Conservation (phyloP, 331 rosid species). For the Arachis monticola region DNA sequence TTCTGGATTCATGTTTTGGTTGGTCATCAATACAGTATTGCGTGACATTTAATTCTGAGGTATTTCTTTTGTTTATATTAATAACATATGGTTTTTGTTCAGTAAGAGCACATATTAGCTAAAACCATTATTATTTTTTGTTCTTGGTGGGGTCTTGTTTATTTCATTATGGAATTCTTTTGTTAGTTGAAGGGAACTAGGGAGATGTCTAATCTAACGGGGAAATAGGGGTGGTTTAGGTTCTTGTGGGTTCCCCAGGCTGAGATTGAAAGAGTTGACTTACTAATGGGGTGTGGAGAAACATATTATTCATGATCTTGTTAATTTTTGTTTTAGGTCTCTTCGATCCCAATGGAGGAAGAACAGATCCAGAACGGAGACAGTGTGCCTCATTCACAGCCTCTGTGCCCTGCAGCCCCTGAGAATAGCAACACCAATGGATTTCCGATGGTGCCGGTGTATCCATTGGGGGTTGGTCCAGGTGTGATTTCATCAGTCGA, state of each 20-base stretch:
- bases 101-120: too few species aligned
- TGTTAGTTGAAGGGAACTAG: constrained; percentile 9
- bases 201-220: background rate
- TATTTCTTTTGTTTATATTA: constrained; percentile 8
- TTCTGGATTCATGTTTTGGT: constrained; percentile 21
- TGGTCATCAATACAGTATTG: constrained; percentile 4
- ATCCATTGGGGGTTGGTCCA: constrained; percentile 50
- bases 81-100: background rate
- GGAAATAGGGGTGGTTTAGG: constrained; percentile 18
- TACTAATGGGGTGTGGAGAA: background rate
- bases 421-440: constrained; percentile 56
- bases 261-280: constrained; percentile 26
- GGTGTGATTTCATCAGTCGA: constrained; percentile 48
- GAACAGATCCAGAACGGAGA: constrained; percentile 65
- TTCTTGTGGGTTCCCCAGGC: constrained; percentile 7
- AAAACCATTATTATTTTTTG: too few species aligned
- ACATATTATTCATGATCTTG: constrained; percentile 7
- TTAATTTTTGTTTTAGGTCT: constrained; percentile 57
- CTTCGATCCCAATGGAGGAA: constrained; percentile 73
- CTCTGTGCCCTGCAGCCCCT: constrained; percentile 46
- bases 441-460: constrained; percentile 54
- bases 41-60: constrained; percentile 22
- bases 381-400: constrained; percentile 52
- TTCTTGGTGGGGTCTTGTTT: background rate
- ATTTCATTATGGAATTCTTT: constrained; percentile 8